Conservation (phyloP, 495 filamentous ascomycete genomes). For the Clavariopsis aquatica region DNA sequence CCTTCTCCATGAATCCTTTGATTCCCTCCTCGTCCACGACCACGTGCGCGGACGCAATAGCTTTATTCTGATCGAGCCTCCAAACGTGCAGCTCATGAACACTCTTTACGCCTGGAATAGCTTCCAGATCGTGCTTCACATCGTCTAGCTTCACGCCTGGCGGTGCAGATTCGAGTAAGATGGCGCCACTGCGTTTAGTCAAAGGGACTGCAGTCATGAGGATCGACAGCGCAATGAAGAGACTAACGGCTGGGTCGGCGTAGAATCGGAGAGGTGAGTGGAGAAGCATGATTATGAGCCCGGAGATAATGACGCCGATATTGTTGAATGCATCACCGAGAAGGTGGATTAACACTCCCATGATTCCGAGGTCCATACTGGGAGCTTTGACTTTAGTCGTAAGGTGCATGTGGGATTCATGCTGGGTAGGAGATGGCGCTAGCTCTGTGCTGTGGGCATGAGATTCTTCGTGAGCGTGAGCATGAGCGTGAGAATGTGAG, state of each 20-base stretch:
- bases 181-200: slow-evolving; percentile 46
- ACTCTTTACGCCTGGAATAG: slow-evolving; percentile 51
- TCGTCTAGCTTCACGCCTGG: slow-evolving; percentile 31
- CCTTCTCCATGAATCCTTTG: slow-evolving; percentile 46
- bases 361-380: slow-evolving; percentile 51
- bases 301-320: slow-evolving; percentile 89
- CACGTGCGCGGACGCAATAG: slow-evolving; percentile 54
- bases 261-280: slow-evolving; percentile 69
- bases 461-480: slow-evolving; percentile 12
- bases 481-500: slow-evolving; percentile 7
- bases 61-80: slow-evolving; percentile 55
- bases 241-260: slow-evolving; percentile 85
- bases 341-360: slow-evolving; percentile 54
- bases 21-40: slow-evolving; percentile 47
- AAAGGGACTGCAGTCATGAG: slow-evolving; percentile 56
- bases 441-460: background rate
- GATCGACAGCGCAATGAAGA: slow-evolving; percentile 94
- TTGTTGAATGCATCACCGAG: slow-evolving; percentile 96
- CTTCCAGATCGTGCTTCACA: slow-evolving; percentile 46
- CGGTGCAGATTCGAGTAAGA: slow-evolving; percentile 39
- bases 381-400: slow-evolving; percentile 4
- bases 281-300: slow-evolving; percentile 88
- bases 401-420: slow-evolving; percentile 25
- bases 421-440: background rate
- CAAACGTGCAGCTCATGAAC: slow-evolving; percentile 58